Evolutionary conservation across 495 filamentous ascomycete genomes (phyloP), one percentile per base, ranked within the genome.

Genomic region (Pseudomonodictys pantanalensis): DNA sequence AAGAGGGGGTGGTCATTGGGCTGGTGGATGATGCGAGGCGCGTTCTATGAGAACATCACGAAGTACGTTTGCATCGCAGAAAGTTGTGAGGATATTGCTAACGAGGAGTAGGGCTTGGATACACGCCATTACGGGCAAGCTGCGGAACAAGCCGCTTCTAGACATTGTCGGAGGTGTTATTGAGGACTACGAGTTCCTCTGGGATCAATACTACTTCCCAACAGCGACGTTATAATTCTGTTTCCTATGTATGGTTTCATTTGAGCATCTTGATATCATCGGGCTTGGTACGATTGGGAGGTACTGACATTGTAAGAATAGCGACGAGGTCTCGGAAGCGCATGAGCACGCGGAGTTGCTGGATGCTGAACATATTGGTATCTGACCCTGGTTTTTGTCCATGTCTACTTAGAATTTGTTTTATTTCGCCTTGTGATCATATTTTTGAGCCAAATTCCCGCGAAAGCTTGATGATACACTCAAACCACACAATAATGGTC

Each of bases 131-230:
- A 85, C 89, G 2, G 72, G 69, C 24, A 89, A 83, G 66, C 81
- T 97, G 66, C 85, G 84, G 64, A 79, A 80, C 41, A 87, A 88
- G 66, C 86, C 87, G 44, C 75, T 96, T 68, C 80, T 95, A 49
- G 86, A 87, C 64, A 75, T 97, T 64, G 76, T 97, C 15, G 84
- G 82, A 0, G 91, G 86, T 50, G 81, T 98, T 22, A 67, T 97
- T 53, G 92, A 95, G 70, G 95, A 98, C 69, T 97, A 97, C 66
- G 89, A 95, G 69, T 97, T 93, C 68, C 78, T 98, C 15, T 98
- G 93, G 93, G 92, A 97, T 75, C 89, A 95, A 50, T 97, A 95
- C 68, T 92, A 98, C 73, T 97, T 97, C 72, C 80, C 84, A 10
- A 88, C 85, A 10, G 82, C 86, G 23, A 89, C 86, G 0, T 65